A percentile compares a stretch with the other conserved stretches of the same genome.
These are phyloP conservation scores for Boletus smithii DNA, from an alignment of 1,284 basidiomycete genomes.

Conservation along the genomic window DNA sequence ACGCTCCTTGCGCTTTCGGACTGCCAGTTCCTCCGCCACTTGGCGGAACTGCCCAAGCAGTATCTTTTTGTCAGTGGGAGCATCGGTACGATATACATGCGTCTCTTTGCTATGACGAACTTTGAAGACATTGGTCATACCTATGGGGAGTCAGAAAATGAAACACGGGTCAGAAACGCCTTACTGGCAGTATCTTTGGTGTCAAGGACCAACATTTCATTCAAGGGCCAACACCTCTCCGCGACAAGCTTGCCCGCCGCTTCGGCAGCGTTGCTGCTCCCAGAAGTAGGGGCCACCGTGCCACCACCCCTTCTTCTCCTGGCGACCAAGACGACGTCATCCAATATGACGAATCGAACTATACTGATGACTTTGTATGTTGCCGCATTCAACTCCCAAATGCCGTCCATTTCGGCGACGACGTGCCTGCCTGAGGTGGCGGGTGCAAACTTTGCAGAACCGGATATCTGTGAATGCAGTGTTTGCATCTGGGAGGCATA, in stretches of 20 bases:
- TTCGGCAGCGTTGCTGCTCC: constrained; percentile 30
- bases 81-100: constrained; percentile 87
- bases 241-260: constrained; percentile 76
- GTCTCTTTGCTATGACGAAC: constrained; percentile 91
- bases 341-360: constrained; percentile 87
- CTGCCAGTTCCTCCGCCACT: constrained; percentile 87
- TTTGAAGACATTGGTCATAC: constrained; percentile 94
- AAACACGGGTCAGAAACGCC: constrained; percentile 27
- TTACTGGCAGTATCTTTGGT: constrained; percentile 90
- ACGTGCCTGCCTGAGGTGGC: constrained; percentile 89
- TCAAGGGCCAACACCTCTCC: constrained; percentile 87
- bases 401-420: constrained; percentile 81
- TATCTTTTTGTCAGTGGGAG: constrained; percentile 79
- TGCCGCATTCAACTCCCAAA: constrained; percentile 86
- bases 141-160: constrained; percentile 39
- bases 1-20: constrained; percentile 86
- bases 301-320: constrained; percentile 55
- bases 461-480: constrained; percentile 89
- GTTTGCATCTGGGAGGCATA: constrained; percentile 93
- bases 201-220: constrained; percentile 91
- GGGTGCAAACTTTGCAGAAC: constrained; percentile 94
- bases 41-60: constrained; percentile 85
- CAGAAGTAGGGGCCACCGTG: constrained; percentile 24
- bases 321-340: constrained; percentile 89
- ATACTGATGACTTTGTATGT: constrained; percentile 91